phyloP scores from a whole-genome alignment of 805 yeast species.

The Wickerhamomyces canadensis region DNA sequence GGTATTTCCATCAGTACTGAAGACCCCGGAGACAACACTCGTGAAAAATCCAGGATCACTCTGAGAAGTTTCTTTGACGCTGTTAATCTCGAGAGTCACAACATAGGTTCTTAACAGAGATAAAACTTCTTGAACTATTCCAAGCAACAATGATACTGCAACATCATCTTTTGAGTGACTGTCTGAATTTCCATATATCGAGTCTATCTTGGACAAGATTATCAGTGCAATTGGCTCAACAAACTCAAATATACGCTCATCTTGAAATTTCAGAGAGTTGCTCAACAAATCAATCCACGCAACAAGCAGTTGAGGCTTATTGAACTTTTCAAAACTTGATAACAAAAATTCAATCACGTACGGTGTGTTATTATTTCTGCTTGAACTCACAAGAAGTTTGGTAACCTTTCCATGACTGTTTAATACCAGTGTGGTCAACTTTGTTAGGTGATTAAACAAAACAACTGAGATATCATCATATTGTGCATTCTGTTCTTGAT shows the following conservation, averaged over 20 bases:
- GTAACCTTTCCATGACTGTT: constrained; percentile 13
- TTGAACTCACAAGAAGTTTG: constrained; percentile 11
- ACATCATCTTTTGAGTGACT: constrained; percentile 32
- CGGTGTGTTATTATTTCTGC: constrained; percentile 11
- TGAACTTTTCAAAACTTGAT: constrained; percentile 17
- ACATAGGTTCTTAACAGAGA: constrained; percentile 31
- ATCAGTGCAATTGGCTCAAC: constrained; percentile 18
- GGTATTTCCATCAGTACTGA: constrained; percentile 48
- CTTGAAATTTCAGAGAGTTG: constrained; percentile 18
- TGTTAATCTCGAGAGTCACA: constrained; percentile 47
- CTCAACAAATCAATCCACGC: constrained; percentile 18
- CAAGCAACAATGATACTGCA: constrained; percentile 38
- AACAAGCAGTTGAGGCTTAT: constrained; percentile 16
- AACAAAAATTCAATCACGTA: constrained; percentile 20
- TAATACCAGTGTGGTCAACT: constrained; percentile 14
- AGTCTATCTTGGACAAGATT: constrained; percentile 18
- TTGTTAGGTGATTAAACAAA: constrained; percentile 20
- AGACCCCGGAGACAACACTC: constrained; percentile 74
- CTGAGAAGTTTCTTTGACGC: constrained; percentile 23
- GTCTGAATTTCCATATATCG: constrained; percentile 10
- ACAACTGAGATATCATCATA: constrained; percentile 18
- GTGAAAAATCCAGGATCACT: constrained; percentile 45
- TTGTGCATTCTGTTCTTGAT: constrained; percentile 1
- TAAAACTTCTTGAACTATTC: constrained; percentile 65
- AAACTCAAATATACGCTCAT: constrained; percentile 21